These are phyloP conservation scores for Platanthera guangdongensis DNA, from an alignment of 106 monocot species.

Conservation along the genomic window DNA sequence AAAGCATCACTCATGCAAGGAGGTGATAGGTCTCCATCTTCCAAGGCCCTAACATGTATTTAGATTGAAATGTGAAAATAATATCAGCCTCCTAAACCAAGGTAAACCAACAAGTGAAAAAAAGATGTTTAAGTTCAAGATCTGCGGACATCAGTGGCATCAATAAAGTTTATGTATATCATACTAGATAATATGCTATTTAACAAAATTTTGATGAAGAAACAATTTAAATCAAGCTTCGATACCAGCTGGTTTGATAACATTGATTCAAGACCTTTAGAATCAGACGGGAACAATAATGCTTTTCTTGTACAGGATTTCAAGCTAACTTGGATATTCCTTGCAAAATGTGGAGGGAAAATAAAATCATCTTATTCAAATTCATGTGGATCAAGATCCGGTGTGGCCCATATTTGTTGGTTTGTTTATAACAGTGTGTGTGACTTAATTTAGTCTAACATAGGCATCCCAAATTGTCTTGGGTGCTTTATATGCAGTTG, in stretches of 20 bases:
- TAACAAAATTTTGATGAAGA: not conserved
- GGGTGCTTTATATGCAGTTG: too few relatives aligned
- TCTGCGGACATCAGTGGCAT: not conserved
- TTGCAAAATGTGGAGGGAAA: too few relatives aligned
- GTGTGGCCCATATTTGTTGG: too few relatives aligned
- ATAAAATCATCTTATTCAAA: too few relatives aligned
- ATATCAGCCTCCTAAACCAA: not conserved
- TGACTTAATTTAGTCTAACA: too few relatives aligned
- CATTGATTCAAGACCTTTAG: not conserved
- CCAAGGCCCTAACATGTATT: constrained; percentile 41
- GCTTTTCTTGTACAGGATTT: not conserved
- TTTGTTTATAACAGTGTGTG: too few relatives aligned
- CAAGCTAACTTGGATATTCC: too few relatives aligned
- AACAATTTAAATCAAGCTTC: not conserved
- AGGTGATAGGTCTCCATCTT: constrained; percentile 73
- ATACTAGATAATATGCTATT: not conserved
- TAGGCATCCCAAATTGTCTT: too few relatives aligned
- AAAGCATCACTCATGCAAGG: constrained; percentile 87
- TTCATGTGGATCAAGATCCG: too few relatives aligned
- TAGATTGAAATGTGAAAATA: not conserved
- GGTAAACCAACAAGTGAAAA: not conserved
- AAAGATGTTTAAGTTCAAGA: not conserved
- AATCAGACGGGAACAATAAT: not conserved
- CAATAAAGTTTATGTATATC: not conserved
- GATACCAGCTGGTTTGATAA: not conserved